Conservation (phyloP, 2,329 filamentous ascomycete genomes). For the Colletotrichum godetiae region DNA sequence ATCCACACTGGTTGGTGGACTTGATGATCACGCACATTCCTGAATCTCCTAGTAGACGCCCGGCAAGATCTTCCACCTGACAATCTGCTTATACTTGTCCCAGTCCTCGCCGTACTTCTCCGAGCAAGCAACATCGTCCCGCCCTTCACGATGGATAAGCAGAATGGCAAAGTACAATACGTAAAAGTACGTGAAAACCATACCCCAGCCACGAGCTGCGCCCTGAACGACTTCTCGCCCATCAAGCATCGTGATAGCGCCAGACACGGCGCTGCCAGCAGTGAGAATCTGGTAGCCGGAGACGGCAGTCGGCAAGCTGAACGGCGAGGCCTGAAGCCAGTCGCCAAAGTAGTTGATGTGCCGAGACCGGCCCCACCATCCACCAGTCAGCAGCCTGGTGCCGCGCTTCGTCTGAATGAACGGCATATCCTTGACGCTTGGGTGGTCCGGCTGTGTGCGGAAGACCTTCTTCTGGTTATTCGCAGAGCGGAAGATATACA, state of each 20-base stretch:
- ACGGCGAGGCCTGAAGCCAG: constrained; percentile 80
- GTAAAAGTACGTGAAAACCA: constrained; percentile 87
- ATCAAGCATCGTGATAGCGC: constrained; percentile 58
- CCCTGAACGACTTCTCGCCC: constrained; percentile 71
- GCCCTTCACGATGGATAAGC: constrained; percentile 80
- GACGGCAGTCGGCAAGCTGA: constrained; percentile 75
- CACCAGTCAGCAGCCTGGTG: constrained; percentile 73
- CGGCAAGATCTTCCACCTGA: constrained; percentile 79
- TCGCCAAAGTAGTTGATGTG: constrained; percentile 83
- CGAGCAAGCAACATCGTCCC: constrained; percentile 84
- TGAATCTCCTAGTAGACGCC: constrained; percentile 70
- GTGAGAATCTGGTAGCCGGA: constrained; percentile 71
- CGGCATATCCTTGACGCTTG: constrained; percentile 71
- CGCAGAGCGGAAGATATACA: constrained; percentile 77
- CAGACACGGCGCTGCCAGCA: constrained; percentile 42
- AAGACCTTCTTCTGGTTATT: constrained; percentile 84
- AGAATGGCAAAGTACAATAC: constrained; percentile 84
- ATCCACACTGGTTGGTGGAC: not conserved
- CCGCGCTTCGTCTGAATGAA: constrained; percentile 76
- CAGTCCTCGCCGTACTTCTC: constrained; percentile 86
- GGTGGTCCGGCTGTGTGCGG: constrained; percentile 75
- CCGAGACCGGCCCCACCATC: constrained; percentile 79
- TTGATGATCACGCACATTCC: too few species aligned
- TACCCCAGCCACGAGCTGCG: constrained; percentile 78
- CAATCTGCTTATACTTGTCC: constrained; percentile 79